Percentiles rank a stretch among this genome's conserved stretches.
Evolutionary conservation across 768 basidiomycete genomes (phyloP).

Genomic region (Tephrocybe sp.): DNA sequence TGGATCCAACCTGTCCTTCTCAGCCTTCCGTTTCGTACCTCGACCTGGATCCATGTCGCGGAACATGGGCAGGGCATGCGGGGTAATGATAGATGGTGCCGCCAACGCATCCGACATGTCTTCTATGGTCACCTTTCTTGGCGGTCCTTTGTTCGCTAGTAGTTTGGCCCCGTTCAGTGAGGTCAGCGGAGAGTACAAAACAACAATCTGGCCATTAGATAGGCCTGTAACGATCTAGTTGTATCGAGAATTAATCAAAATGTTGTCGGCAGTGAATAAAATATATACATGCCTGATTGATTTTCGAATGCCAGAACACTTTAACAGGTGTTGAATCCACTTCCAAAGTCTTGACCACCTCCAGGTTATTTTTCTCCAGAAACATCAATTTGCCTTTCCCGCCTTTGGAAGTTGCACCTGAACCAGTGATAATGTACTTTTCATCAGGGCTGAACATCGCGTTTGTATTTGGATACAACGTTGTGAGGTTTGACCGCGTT

Average conservation of each 20-base stretch:
- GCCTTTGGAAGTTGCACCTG: constrained; percentile 64
- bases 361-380: constrained; percentile 66
- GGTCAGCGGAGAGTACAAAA: constrained; percentile 88
- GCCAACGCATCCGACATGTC: constrained; percentile 87
- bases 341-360: constrained; percentile 62
- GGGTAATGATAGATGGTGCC: constrained; percentile 87
- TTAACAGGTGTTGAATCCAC: constrained; percentile 83
- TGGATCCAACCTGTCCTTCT: constrained; percentile 85
- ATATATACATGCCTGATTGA: constrained; percentile 78
- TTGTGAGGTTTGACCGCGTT: constrained; percentile 58
- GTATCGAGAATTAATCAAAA: constrained; percentile 3
- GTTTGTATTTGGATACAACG: constrained; percentile 90
- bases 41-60: constrained; percentile 73
- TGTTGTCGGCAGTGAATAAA: constrained; percentile 3
- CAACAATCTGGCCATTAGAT: constrained; percentile 83
- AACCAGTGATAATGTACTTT: constrained; percentile 82
- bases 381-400: constrained; percentile 72
- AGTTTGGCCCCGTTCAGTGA: constrained; percentile 94
- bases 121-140: constrained; percentile 77
- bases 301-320: constrained; percentile 93
- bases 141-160: constrained; percentile 81
- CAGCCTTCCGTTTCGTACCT: constrained; percentile 84
- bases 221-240: constrained; percentile 81
- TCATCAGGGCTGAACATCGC: constrained; percentile 95
- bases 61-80: constrained; percentile 91